Evolutionary conservation across 441 rosid species (phyloP).

Genomic region (Gossypium davidsonii): DNA sequence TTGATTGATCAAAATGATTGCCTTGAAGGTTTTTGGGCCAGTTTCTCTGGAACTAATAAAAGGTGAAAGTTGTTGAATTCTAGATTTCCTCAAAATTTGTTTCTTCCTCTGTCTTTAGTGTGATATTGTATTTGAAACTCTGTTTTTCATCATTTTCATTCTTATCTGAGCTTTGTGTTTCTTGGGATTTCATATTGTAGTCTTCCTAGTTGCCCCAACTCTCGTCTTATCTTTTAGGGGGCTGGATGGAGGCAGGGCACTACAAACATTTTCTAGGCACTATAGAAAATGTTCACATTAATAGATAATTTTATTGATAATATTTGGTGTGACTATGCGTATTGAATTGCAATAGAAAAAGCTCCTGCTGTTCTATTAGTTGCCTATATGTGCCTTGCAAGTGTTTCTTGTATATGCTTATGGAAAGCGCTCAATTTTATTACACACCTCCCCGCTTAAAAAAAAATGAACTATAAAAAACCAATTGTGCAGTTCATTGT

Average conservation of each 20-base stretch:
- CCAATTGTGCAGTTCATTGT: background rate
- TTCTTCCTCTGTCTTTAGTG: background rate
- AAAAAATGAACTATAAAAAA: background rate
- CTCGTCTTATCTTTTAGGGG: background rate
- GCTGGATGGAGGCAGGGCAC: background rate
- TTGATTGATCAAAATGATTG: background rate
- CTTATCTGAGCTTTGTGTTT: background rate
- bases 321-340: background rate
- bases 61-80: background rate
- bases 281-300: background rate
- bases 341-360: background rate
- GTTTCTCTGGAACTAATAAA: background rate
- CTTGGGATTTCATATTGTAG: slow-evolving; percentile 1
- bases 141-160: background rate
- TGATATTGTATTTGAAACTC: background rate
- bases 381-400: background rate
- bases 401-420: slow-evolving; percentile 7
- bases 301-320: background rate
- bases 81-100: background rate
- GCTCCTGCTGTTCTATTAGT: background rate
- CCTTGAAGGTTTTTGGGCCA: background rate
- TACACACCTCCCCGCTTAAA: background rate
- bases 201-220: background rate
- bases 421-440: background rate
- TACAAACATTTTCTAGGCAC: background rate